Base-by-base conservation (phyloP, 768 basidiomycete species). In the Mycena sanguinolenta region DNA sequence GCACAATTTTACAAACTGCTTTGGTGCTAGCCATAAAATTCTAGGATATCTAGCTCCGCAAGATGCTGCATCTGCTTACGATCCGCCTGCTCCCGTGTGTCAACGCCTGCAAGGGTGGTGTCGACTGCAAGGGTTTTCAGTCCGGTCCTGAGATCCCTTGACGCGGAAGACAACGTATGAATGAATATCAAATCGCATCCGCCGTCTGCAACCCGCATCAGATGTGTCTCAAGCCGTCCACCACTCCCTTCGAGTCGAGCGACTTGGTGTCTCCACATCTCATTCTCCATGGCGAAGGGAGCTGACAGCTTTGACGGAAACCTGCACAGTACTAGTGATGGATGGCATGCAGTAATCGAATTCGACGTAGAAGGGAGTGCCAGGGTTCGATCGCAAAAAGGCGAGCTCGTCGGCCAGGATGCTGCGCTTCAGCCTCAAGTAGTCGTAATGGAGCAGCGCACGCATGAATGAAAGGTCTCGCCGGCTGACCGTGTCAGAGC, bases 141-240 rank as follows among this genome's bases (percentile, higher is more conserved):
- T 28, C 38, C 46, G 8, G 1, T 25, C 60, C 46, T 23, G 60
- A 44, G 13, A 9, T 61, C 44, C 60, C 27, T 44, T n/a, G 60
- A 32, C 21, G 46, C 60, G 50, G 30, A 49, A 19, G 10, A 61
- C 23, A 60, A 27, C 28, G 30, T 21, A 25, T 32, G 50, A 13
- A 61, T 25, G n/a, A n/a, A n/a, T n/a, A 50, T n/a, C 30, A 32
- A 6, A 50, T 61, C 46, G 36, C 60, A 61, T 32, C 60, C 60
- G 32, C 60, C 44, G 46, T 61, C 60, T 2, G 30, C 60, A 21
- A 61, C 28, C 19, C 21, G 30, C 46, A 61, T 49, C 28, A 34
- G 30, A 61, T 61, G 60, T 17, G 50, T 16, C 60, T 61, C 44
- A 28, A 61, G 21, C 23, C 60, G 44, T 7, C 60, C 60, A 50